A percentile compares a stretch with the other conserved stretches of the same genome.
phyloP scores from a whole-genome alignment of 2,329 filamentous ascomycete genomes.

The Camptophora hylomeconis region DNA sequence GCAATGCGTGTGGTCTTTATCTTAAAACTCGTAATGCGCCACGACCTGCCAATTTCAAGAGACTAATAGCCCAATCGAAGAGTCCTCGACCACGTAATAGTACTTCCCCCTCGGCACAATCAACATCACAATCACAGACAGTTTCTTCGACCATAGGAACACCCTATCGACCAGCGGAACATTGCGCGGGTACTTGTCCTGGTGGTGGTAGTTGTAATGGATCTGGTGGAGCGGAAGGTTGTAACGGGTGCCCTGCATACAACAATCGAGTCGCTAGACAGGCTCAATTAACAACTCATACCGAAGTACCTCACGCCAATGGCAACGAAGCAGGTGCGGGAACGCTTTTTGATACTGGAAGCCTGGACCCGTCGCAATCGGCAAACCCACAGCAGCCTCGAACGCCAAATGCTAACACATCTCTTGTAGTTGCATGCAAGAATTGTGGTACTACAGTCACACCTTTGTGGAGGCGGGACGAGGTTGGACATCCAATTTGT shows the following conservation, averaged over 20 bases:
- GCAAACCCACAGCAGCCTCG: slow-evolving; percentile 6
- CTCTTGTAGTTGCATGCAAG: slow-evolving; percentile 76
- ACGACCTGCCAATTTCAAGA: slow-evolving; percentile 80
- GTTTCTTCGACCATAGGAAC: no score
- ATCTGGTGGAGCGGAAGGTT: slow-evolving; percentile 87
- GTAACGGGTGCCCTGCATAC: slow-evolving; percentile 89
- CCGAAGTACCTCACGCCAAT: slow-evolving; percentile 17
- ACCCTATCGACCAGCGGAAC: slow-evolving; percentile 17
- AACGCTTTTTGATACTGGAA: slow-evolving; percentile 15
- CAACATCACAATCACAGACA: slow-evolving; percentile 8
- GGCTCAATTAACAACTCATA: slow-evolving; percentile 10
- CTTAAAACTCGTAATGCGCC: slow-evolving; percentile 84
- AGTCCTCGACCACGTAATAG: slow-evolving; percentile 11
- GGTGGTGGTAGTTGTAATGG: slow-evolving; percentile 93
- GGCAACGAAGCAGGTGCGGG: slow-evolving; percentile 13
- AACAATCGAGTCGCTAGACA: slow-evolving; percentile 90
- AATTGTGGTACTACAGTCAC: slow-evolving; percentile 97
- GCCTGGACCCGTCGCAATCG: slow-evolving; percentile 9
- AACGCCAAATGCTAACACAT: slow-evolving; percentile 6
- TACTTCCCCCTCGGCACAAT: slow-evolving; percentile 21
- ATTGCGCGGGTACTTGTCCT: slow-evolving; percentile 71
- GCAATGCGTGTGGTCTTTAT: slow-evolving; percentile 94
- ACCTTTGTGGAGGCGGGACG: slow-evolving; percentile 87
- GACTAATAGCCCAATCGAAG: slow-evolving; percentile 34
- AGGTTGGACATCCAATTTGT: slow-evolving; percentile 91